Evolutionary conservation across 2,329 filamentous ascomycete genomes (phyloP), one percentile per base, ranked within the genome.

Genomic region (Diaporthe sp.): DNA sequence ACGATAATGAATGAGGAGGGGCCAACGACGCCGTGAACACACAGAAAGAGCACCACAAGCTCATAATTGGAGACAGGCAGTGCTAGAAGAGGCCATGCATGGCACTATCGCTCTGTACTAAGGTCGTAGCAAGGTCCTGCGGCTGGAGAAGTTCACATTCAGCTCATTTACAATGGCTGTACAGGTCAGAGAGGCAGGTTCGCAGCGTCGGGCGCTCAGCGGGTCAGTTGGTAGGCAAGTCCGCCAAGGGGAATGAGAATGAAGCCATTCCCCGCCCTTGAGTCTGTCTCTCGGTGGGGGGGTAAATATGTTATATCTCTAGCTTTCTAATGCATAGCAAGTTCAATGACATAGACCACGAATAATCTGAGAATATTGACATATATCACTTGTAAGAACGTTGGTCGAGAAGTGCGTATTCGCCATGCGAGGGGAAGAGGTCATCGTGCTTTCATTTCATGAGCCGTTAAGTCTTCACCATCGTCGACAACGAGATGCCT

Each of bases 21-120:
- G 44, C 20, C 44, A 10, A n/a, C 28, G 13, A n/a, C 22, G 28
- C 13, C 44, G 47, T 15, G 28, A 51, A 17, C 63, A 67, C 28
- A 51, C 44, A 37, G 63, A 22, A 49, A 44, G 61, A 67, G 63
- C 44, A 51, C 28, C 20, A n/a, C 44, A 51, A 51, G 63, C 63
- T 51, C 63, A 15, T 51, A 53, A 28, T 34, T 53, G 8, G 31
- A 28, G 7, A 15, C 8, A 20, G 10, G 25, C 4, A 13, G 17
- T 31, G 28, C 60, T 44, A 13, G n/a, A 31, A 15, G n/a, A 25
- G 39, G 25, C 31, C 39, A 65, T 47, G 15, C 17, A 4, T 9
- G 25, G 39, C 25, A 65, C 60, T 44, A n/a, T 44, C 28, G 4
- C 60, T 44, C 39, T 12, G 7, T 31, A 15, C 25, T n/a, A 13